Evolutionary conservation across 495 filamentous ascomycete species (phyloP).

Genomic region (Entonaema liquescens): DNA sequence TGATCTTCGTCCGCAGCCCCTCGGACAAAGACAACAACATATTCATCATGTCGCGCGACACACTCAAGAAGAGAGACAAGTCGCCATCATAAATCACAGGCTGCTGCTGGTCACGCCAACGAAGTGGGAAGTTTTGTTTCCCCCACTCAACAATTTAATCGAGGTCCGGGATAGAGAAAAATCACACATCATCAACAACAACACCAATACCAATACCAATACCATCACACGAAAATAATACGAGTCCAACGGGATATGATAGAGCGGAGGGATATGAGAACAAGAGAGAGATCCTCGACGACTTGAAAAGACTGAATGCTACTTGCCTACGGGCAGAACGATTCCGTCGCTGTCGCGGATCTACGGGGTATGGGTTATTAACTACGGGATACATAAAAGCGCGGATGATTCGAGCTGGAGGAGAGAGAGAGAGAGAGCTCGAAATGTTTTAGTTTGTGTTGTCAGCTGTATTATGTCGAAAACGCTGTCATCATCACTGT

Average conservation of each 20-base stretch:
- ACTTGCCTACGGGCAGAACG: slow-evolving; percentile 22
- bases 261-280: slow-evolving; percentile 8
- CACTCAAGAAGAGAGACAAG: slow-evolving; percentile 30
- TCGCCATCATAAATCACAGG: slow-evolving; percentile 11
- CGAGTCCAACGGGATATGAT: background rate
- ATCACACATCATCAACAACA: background rate
- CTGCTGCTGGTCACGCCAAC: slow-evolving; percentile 5
- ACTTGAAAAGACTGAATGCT: background rate
- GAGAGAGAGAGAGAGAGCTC: too few species aligned
- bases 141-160: background rate
- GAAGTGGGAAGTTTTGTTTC: background rate
- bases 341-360: slow-evolving; percentile 11
- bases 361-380: slow-evolving; percentile 20
- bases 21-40: slow-evolving; percentile 31
- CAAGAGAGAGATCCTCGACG: background rate
- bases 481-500: slow-evolving; percentile 3
- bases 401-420: slow-evolving; percentile 6
- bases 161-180: slow-evolving; percentile 15
- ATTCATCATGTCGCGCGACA: slow-evolving; percentile 40
- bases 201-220: background rate
- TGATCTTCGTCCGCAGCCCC: slow-evolving; percentile 43
- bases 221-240: background rate
- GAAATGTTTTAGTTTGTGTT: slow-evolving; percentile 4
- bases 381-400: slow-evolving; percentile 38
- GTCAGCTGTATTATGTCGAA: slow-evolving; percentile 23